Conservation (phyloP, 805 yeast species). For the Maudiozyma saulgeensis region DNA sequence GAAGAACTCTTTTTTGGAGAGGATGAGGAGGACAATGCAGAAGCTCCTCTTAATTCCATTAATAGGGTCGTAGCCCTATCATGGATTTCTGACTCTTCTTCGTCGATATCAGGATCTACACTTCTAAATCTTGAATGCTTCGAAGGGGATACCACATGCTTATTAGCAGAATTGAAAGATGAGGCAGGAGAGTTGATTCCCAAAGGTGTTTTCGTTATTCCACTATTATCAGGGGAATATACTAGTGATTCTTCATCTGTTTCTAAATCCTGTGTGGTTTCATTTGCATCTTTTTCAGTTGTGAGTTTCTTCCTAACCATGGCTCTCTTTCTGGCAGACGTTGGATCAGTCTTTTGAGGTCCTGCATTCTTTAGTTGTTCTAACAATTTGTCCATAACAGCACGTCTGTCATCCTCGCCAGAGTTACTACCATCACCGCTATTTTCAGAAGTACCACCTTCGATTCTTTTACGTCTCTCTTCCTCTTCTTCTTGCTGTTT, state of each 20-base stretch:
- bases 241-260: slow-evolving; percentile 22
- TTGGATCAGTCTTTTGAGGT: slow-evolving; percentile 63
- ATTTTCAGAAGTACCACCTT: slow-evolving; percentile 3
- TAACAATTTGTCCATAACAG: slow-evolving; percentile 75
- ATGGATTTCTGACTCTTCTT: slow-evolving; percentile 23
- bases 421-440: slow-evolving; percentile 5
- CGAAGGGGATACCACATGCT: not conserved
- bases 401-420: slow-evolving; percentile 24
- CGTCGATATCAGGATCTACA: slow-evolving; percentile 6
- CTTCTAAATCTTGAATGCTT: not conserved
- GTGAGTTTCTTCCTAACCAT: slow-evolving; percentile 55
- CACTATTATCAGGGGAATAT: slow-evolving; percentile 20
- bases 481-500: slow-evolving; percentile 15
- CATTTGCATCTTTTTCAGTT: slow-evolving; percentile 14
- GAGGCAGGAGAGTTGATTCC: not conserved
- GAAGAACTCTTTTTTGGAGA: slow-evolving; percentile 18
- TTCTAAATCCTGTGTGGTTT: slow-evolving; percentile 13
- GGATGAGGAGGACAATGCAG: slow-evolving; percentile 1
- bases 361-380: slow-evolving; percentile 85
- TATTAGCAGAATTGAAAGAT: not conserved
- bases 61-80: slow-evolving; percentile 54
- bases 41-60: slow-evolving; percentile 45
- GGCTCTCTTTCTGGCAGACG: slow-evolving; percentile 74
- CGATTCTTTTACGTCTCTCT: slow-evolving; percentile 2
- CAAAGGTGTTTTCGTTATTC: slow-evolving; percentile 5